These are phyloP conservation scores for Micromonas pusilla DNA, from an alignment of 139 green algal species.

Conservation along the genomic window DNA sequence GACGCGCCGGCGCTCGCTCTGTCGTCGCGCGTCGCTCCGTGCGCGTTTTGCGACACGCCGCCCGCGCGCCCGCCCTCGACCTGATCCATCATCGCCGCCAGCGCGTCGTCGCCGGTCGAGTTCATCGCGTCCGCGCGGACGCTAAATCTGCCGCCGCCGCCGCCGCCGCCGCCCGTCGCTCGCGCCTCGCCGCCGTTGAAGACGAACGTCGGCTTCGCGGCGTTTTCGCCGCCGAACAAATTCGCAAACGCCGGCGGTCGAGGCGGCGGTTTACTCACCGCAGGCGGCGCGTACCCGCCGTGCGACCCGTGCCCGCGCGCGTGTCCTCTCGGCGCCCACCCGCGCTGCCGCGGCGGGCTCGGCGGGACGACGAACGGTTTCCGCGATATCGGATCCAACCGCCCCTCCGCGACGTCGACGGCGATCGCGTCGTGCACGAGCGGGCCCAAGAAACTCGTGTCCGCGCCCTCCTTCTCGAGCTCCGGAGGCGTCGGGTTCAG, in stretches of 20 bases:
- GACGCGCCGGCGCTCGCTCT: no score
- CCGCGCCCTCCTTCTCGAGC: conserved; percentile 33
- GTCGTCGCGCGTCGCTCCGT: no score
- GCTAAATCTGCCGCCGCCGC: no score
- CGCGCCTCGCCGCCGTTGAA: no score
- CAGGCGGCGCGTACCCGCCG: not conserved
- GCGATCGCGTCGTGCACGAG: conserved; percentile 49
- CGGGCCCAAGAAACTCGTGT: conserved; percentile 69
- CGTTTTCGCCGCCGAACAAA: not conserved
- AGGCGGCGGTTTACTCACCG: not conserved
- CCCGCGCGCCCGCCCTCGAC: not conserved
- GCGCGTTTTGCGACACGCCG: no score
- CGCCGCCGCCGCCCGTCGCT: no score
- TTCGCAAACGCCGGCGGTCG: not conserved
- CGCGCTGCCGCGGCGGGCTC: not conserved
- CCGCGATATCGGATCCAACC: conserved; percentile 52
- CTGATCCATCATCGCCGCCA: not conserved
- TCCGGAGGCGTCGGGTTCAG: conserved; percentile 55
- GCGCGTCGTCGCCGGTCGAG: not conserved
- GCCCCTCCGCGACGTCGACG: conserved; percentile 53
- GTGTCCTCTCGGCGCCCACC: not conserved
- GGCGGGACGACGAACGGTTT: conserved; percentile 31
- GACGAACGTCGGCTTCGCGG: no score
- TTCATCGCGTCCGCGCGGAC: no score
- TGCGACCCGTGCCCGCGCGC: no score